Conservation (phyloP, 1,284 basidiomycete species). For the Somion occarium region DNA sequence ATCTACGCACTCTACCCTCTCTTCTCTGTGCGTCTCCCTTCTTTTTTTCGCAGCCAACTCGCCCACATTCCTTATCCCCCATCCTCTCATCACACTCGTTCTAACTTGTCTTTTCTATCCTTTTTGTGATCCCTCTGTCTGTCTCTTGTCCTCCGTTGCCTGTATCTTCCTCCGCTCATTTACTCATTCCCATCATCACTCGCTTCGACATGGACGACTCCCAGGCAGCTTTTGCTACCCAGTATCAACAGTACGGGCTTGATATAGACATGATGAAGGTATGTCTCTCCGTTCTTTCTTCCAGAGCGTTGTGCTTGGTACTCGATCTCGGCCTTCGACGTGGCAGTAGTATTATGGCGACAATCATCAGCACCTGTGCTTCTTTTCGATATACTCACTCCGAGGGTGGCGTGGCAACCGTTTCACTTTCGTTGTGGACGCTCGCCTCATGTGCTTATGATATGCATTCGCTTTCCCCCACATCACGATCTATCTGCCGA, state of each 20-base stretch:
- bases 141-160: constrained; percentile 27
- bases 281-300: constrained; percentile 15
- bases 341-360: background rate
- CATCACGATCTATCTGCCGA: background rate
- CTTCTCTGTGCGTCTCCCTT: constrained; percentile 45
- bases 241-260: constrained; percentile 64
- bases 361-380: background rate
- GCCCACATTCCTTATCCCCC: constrained; percentile 33
- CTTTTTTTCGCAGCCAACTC: constrained; percentile 36
- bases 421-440: background rate
- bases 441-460: background rate
- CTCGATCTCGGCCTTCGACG: background rate
- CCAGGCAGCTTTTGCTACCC: constrained; percentile 61
- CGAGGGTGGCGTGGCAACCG: background rate
- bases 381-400: background rate
- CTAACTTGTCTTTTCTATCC: constrained; percentile 22
- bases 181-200: constrained; percentile 22
- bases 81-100: constrained; percentile 22
- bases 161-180: constrained; percentile 31
- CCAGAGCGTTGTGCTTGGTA: background rate
- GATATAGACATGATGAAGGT: constrained; percentile 90
- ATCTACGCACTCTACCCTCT: constrained; percentile 30
- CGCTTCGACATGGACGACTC: constrained; percentile 61
- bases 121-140: constrained; percentile 15
- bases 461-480: background rate